These are phyloP conservation scores for Backusella mclennaniae DNA, from an alignment of 192 early-diverging fungal genomes.

Conservation along the genomic window DNA sequence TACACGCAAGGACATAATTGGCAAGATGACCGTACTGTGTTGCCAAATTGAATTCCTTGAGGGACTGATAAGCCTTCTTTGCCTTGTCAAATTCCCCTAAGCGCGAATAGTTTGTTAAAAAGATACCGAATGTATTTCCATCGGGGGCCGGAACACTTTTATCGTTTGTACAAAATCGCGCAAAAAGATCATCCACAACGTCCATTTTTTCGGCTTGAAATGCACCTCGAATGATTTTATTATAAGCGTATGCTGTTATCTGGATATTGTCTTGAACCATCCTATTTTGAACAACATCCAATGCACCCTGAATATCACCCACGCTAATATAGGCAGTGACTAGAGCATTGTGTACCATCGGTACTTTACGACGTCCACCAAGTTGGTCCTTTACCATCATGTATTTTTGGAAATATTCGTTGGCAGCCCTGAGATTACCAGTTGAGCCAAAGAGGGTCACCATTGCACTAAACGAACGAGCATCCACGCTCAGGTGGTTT, in stretches of 20 bases:
- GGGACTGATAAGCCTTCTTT: neutral
- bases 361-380: slow-evolving; percentile 3
- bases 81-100: slow-evolving; percentile 13
- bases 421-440: slow-evolving; percentile 19
- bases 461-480: slow-evolving; percentile 50
- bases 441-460: slow-evolving; percentile 41
- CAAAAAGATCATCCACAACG: neutral
- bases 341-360: slow-evolving; percentile 34
- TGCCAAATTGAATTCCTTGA: slow-evolving; percentile 18
- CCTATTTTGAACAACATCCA: slow-evolving; percentile 27
- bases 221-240: slow-evolving; percentile 20
- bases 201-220: slow-evolving; percentile 20
- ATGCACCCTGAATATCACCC: slow-evolving; percentile 26
- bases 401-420: slow-evolving; percentile 37
- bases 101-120: slow-evolving; percentile 16
- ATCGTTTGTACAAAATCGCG: neutral
- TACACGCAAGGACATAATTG: slow-evolving; percentile 24
- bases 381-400: neutral
- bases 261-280: slow-evolving; percentile 29
- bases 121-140: slow-evolving; percentile 21
- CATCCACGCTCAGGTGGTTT: slow-evolving; percentile 16
- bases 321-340: slow-evolving; percentile 27
- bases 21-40: slow-evolving; percentile 35
- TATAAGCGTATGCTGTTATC: slow-evolving; percentile 21
- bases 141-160: slow-evolving; percentile 27